Conservation (phyloP, 2,329 filamentous ascomycete species). For the Diaporthe caulivora region DNA sequence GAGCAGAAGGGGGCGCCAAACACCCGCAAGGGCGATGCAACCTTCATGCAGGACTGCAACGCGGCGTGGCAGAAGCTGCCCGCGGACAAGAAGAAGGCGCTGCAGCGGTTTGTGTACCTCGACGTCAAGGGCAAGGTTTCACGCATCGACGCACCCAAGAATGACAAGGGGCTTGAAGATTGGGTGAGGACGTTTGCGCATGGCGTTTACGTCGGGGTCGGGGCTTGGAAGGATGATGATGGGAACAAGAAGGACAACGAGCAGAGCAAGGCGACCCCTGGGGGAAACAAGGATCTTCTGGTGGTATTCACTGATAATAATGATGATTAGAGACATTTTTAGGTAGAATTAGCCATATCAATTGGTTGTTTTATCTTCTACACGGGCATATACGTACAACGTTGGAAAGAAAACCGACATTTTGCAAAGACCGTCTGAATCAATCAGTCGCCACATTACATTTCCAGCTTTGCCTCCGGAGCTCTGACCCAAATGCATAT, state of each 20-base stretch:
- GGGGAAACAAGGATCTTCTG: conserved; percentile 25
- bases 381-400: no score
- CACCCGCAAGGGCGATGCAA: conserved; percentile 53
- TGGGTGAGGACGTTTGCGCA: conserved; percentile 35
- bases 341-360: conserved; percentile 59
- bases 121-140: conserved; percentile 27
- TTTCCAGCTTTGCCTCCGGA: no score
- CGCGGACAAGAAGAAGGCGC: conserved; percentile 23
- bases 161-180: conserved; percentile 28
- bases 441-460: no score
- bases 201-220: conserved; percentile 30
- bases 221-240: conserved; percentile 30
- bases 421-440: no score
- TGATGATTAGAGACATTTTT: conserved; percentile 59
- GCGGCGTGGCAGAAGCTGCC: conserved; percentile 47
- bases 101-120: conserved; percentile 26
- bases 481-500: no score
- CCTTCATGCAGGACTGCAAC: conserved; percentile 55
- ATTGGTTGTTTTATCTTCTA: neutral
- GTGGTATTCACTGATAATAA: conserved; percentile 32
- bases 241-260: conserved; percentile 16
- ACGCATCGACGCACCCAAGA: conserved; percentile 31
- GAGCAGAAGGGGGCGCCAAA: conserved; percentile 51
- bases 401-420: no score
- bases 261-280: conserved; percentile 29